Base-by-base conservation (phyloP, 2,329 filamentous ascomycete genomes). In the Thermothelomyces thermophilus region DNA sequence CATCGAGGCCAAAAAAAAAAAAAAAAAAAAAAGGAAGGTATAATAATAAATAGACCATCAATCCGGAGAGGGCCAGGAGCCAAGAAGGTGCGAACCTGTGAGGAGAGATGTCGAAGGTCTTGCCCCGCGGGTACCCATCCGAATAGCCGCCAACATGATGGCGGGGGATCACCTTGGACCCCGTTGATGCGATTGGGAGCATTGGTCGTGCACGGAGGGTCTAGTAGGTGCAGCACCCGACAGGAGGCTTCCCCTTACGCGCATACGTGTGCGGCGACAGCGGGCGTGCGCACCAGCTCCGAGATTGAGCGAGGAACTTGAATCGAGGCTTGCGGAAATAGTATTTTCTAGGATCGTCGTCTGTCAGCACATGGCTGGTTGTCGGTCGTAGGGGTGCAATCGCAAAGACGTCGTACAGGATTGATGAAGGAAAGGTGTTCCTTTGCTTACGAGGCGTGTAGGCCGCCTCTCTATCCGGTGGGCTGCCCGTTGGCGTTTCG, bases 31-130 rank as follows among this genome's bases (percentile, higher is more conserved):
- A 17, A 17, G 10, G 17, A 9, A 11, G 30, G 10, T 9, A 13
- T 16, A 22, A 39, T 16, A 13, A 14, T 22, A 31, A n/a, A n/a
- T n/a, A n/a, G n/a, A n/a, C n/a, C n/a, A n/a, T n/a, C n/a, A n/a
- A n/a, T n/a, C n/a, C n/a, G n/a, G 30, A 11, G 16, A 22, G 17
- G 37, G 17, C 33, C 28, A 34, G 26, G 22, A 36, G 7, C 22
- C 17, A 11, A 13, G 11, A 57, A 24, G 14, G 58, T 31, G 50
- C 46, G 63, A 80, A 95, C 86, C 88, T 87, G 68, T 95, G 89
- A 60, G 89, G 87, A 60, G 87, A 89, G 63, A 94, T 90, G 58
- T 89, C 88, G 66, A 95, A 91, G 40, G 85, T 87, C 64, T 84
- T 84, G 53, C 77, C 79, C 57, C 83, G 78, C 56, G 86, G 85